Base-by-base conservation (phyloP, 345 rosid species). In the Kandelia obovata region DNA sequence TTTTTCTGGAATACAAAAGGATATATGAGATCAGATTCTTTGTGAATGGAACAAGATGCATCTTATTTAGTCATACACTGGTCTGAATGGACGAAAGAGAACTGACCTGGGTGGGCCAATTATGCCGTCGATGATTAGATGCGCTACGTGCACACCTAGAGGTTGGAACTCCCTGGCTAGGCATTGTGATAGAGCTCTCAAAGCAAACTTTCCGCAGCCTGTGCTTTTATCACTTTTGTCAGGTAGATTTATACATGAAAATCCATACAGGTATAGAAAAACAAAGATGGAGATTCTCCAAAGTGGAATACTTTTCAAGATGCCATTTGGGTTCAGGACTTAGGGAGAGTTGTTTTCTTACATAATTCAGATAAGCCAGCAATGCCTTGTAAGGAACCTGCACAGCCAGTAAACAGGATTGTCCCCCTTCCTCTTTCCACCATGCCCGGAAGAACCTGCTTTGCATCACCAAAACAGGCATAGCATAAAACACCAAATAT, bases 401-500 rank as follows among this genome's bases (percentile, higher is more conserved):
- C 83, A 74, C 98, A 94, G 34, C 98, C 98, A 1, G 96, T 89
- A 77, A 94, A 88, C 49, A 94, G 85, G 79, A 94, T 87, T 8
- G 98, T 94, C 65, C 98, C 98, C 68, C 73, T 94, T 43, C 95
- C 88, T 80, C 86, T 88, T 68, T 91, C 97, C 73, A 86, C 89
- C 97, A 94, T 94, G 13, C 95, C 97, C 5, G 95, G 87, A 58
- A 91, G 83, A 20, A 91, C 92, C 98, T 89, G 63, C 13, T 55
- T 43, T 43, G 49, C 49, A 43, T 43, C 49, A 13, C 15, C 15
- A 15, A 3, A 11, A 3, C 49, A 11, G 17, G 37, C 37, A 34
- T 34, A 7, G 37, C 37, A 34, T 34, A 34, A 34, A 34, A 34
- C 37, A 34, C 37, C 37, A 7, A 7, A 7, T 34, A 34, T 34